Conservation (phyloP, 164 flowering plant genomes). For the Nymphaea colorata region DNA sequence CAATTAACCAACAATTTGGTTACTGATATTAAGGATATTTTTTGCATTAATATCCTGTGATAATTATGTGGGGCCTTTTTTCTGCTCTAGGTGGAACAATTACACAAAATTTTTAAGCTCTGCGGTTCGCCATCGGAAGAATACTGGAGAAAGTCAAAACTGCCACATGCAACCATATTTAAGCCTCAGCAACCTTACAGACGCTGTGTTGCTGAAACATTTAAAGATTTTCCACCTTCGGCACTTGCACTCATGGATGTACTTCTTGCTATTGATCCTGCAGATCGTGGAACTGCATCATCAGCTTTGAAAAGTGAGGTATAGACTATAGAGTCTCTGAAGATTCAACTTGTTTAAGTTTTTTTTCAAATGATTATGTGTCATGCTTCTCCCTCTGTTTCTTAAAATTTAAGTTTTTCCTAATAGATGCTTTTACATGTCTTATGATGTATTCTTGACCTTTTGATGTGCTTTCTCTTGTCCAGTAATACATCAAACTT, state of each 20-base stretch:
- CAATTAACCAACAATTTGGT: too few relatives aligned
- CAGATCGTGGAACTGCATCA: constrained; percentile 48
- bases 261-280: constrained; percentile 63
- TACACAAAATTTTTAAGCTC: constrained; percentile 73
- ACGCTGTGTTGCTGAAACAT: constrained; percentile 43
- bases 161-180: constrained; percentile 45
- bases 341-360: too few relatives aligned
- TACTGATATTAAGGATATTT: too few relatives aligned
- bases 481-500: too few relatives aligned
- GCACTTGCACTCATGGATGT: constrained; percentile 47
- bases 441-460: too few relatives aligned
- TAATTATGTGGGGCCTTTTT: neutral
- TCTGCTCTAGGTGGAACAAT: constrained; percentile 61
- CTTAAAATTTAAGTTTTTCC: too few relatives aligned
- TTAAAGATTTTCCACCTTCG: constrained; percentile 37
- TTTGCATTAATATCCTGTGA: neutral
- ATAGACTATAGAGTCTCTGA: neutral
- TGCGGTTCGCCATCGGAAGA: constrained; percentile 83
- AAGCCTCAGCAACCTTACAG: constrained; percentile 57
- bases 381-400: too few relatives aligned
- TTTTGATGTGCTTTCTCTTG: too few relatives aligned
- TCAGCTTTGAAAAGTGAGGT: constrained; percentile 60
- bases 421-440: too few relatives aligned
- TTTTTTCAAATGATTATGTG: too few relatives aligned
- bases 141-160: constrained; percentile 51